These are phyloP conservation scores for Quercus mongolica DNA, from an alignment of 306 rosid genomes.

Conservation along the genomic window DNA sequence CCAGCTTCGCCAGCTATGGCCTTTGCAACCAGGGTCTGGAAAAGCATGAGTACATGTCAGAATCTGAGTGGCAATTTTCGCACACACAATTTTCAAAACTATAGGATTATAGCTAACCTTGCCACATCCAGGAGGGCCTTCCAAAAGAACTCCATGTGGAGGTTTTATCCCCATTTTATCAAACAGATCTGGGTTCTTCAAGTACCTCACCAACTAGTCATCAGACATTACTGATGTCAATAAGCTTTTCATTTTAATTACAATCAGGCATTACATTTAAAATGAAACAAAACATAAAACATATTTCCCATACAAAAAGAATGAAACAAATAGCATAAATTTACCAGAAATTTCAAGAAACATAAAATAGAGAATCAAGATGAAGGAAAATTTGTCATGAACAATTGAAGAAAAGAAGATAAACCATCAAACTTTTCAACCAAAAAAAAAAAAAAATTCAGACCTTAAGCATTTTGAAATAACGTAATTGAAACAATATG, in stretches of 20 bases:
- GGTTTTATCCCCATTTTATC: constrained; percentile 98
- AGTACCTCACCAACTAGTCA: constrained; percentile 91
- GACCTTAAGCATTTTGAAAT: not conserved
- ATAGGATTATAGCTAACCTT: constrained; percentile 61
- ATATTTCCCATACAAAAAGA: not conserved
- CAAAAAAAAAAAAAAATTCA: not conserved
- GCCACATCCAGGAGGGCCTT: constrained; percentile 99
- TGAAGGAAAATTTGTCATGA: not conserved
- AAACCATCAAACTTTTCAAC: not conserved
- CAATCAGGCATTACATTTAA: constrained; percentile 9
- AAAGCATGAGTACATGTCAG: constrained; percentile 20
- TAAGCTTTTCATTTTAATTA: constrained; percentile 15
- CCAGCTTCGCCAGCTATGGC: constrained; percentile 99
- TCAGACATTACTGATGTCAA: constrained; percentile 20
- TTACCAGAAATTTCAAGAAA: not conserved
- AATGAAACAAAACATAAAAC: constrained; percentile 16
- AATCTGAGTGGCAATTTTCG: constrained; percentile 8
- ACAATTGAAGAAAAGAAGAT: not conserved
- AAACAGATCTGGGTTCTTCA: constrained; percentile 92
- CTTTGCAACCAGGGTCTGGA: constrained; percentile 97
- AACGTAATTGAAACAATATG: not conserved
- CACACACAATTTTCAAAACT: constrained; percentile 15
- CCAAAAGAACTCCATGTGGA: constrained; percentile 97
- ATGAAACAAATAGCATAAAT: not conserved
- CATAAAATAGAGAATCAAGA: not conserved